Conservation (phyloP, 139 green algal genomes). For the Coelastrella sp. region DNA sequence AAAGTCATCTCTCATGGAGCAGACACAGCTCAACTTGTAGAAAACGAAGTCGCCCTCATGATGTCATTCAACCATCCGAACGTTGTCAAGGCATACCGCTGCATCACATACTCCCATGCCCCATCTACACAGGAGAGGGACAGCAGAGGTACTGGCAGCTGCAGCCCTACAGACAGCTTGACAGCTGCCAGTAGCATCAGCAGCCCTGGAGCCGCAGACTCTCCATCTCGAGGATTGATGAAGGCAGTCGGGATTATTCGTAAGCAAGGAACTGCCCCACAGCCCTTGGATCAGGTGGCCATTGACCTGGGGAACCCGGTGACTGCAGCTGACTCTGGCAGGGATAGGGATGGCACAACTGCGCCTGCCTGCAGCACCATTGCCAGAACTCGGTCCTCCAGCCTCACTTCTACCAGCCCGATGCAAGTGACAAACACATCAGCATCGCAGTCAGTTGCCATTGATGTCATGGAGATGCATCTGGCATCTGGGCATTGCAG, state of each 20-base stretch:
- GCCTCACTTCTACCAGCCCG: too few species aligned
- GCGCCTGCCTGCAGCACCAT: too few species aligned
- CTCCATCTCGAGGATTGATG: not conserved
- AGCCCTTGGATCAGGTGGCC: too few species aligned
- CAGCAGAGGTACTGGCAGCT: not conserved
- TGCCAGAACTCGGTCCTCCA: too few species aligned
- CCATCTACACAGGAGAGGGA: not conserved
- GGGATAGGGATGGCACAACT: too few species aligned
- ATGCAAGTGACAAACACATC: too few species aligned
- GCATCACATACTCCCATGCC: slow-evolving; percentile 1
- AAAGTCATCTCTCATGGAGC: slow-evolving; percentile 52
- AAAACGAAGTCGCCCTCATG: slow-evolving; percentile 17
- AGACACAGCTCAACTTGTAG: not conserved
- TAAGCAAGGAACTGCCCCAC: not conserved
- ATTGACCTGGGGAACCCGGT: too few species aligned
- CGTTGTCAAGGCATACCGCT: slow-evolving; percentile 17
- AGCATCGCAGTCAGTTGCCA: too few species aligned
- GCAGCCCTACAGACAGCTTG: not conserved
- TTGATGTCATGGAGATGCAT: too few species aligned
- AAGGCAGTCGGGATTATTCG: not conserved
- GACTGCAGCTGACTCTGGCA: too few species aligned
- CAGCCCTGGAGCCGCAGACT: not conserved
- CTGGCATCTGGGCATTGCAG: too few species aligned
- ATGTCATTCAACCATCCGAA: slow-evolving; percentile 37
- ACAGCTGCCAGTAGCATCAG: not conserved